Base-by-base conservation (phyloP, 495 filamentous ascomycete species). In the Pyrenula aspistea region DNA sequence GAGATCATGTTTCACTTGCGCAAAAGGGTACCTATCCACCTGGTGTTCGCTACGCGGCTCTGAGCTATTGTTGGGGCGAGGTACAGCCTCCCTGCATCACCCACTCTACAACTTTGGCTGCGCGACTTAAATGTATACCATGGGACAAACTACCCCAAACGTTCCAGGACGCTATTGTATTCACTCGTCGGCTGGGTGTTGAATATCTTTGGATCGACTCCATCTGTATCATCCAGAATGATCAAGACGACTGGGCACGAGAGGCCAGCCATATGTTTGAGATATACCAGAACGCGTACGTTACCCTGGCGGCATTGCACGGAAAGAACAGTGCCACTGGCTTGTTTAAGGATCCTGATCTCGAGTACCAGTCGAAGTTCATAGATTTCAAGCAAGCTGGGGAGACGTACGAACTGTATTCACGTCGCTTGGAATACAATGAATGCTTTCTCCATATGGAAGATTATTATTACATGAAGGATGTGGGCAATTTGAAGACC, bases 181-280 rank as follows among this genome's bases (percentile, higher is more conserved):
- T 69, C 10, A 61, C 66, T 42, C 54, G 62, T 10, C 49, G 55
- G 10, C 62, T 77, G 1, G 67, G 65, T 0, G 55, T 69, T 10
- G 56, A 58, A 15, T 76, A 73, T 51, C 12, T 77, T 10, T 77
- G 74, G 74, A 72, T 77, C 10, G 74, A 76, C 58, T 68, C 68
- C 25, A 59, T 75, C 2, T 74, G 71, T 59, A 75, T 75, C 49
- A 59, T 75, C 19, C 73, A 77, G 61, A 69, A 74, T 49, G 62
- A 68, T 49, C 48, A 49, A 1, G 57, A 61, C 2, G 71, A 74
- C 56, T 77, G 73, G 74, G 55, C 61, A 21, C 54, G 48, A 20
- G 73, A 77, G 60, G 62, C 73, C 0, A 61, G 56, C 8, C 52
- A 62, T 24, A 77, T 77, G 73, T 42, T 42, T 15, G 31, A 42